phyloP scores from a whole-genome alignment of 148 eudicot species.

The Cornus controversa region DNA sequence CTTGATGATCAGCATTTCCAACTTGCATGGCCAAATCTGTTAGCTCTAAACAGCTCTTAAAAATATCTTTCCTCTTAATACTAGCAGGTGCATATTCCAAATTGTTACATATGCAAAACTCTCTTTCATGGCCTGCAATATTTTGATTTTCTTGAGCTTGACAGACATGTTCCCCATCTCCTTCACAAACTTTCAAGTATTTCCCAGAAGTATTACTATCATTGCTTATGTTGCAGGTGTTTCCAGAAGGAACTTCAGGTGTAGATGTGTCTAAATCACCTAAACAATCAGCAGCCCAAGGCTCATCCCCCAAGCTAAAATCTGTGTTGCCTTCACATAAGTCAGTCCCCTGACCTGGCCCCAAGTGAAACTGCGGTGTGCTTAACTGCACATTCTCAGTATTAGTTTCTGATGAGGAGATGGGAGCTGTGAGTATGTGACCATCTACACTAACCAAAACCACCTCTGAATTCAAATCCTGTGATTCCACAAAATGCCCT shows the following conservation, averaged over 20 bases:
- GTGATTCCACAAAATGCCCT: constrained; percentile 59
- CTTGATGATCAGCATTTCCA: constrained; percentile 23
- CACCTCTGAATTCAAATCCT: constrained; percentile 66
- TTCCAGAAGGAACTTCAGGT: constrained; percentile 22
- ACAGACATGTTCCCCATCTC: constrained; percentile 24
- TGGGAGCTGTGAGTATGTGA: constrained; percentile 87
- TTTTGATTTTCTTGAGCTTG: constrained; percentile 33
- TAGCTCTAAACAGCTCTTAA: constrained; percentile 64
- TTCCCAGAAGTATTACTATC: constrained; percentile 17
- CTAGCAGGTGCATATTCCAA: constrained; percentile 31
- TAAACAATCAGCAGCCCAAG: constrained; percentile 52
- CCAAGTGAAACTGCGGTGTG: constrained; percentile 81
- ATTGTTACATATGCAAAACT: constrained; percentile 23
- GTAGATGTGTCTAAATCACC: constrained; percentile 41
- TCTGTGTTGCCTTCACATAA: constrained; percentile 45
- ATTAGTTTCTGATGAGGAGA: constrained; percentile 57
- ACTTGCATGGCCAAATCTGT: constrained; percentile 31
- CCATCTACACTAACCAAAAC: constrained; percentile 97
- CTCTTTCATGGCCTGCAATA: constrained; percentile 16
- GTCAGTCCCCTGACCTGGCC: constrained; percentile 69
- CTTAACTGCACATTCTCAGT: constrained; percentile 52
- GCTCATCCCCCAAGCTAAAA: constrained; percentile 39
- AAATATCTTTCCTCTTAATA: constrained; percentile 42
- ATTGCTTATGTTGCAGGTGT: constrained; percentile 13
- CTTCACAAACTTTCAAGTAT: constrained; percentile 14